Conservation (phyloP, 352 stramenopile genomes). For the Globisporangium takayamanum region DNA sequence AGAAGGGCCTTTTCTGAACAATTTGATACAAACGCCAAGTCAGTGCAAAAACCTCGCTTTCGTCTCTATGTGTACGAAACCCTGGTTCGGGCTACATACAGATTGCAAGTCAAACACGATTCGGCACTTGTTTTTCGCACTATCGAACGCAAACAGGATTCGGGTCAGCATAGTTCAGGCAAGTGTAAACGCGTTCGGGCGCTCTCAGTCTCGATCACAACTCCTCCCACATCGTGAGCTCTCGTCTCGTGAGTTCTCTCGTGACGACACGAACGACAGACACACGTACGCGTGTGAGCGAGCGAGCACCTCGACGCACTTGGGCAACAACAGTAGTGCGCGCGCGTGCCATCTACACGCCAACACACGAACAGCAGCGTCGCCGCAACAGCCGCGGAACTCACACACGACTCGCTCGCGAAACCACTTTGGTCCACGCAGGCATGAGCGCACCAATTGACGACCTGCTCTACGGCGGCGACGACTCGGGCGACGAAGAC, state of each 20-base stretch:
- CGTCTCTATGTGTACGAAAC: too few species aligned
- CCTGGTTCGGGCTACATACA: too few species aligned
- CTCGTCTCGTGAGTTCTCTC: not conserved
- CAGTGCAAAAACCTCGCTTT: too few species aligned
- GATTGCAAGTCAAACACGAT: too few species aligned
- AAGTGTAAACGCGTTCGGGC: too few species aligned
- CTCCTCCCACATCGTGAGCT: not conserved
- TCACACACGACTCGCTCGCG: not conserved
- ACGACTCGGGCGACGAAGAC: constrained; percentile 78
- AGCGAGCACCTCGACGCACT: not conserved
- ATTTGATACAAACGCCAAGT: too few species aligned
- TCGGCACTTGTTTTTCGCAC: too few species aligned
- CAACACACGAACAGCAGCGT: not conserved
- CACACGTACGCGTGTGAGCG: not conserved
- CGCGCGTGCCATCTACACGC: not conserved
- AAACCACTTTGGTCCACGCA: not conserved
- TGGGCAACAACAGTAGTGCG: not conserved
- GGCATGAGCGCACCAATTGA: constrained; percentile 82
- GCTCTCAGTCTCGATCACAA: too few species aligned
- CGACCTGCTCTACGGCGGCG: constrained; percentile 72
- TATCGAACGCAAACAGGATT: too few species aligned
- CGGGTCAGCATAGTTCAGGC: too few species aligned
- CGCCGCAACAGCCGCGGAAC: too few species aligned
- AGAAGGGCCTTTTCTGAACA: too few species aligned
- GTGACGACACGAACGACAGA: not conserved